A percentile compares a stretch with the other conserved stretches of the same genome.
phyloP scores from a whole-genome alignment of 2,329 filamentous ascomycete genomes.

The Aspergillus vadensis region DNA sequence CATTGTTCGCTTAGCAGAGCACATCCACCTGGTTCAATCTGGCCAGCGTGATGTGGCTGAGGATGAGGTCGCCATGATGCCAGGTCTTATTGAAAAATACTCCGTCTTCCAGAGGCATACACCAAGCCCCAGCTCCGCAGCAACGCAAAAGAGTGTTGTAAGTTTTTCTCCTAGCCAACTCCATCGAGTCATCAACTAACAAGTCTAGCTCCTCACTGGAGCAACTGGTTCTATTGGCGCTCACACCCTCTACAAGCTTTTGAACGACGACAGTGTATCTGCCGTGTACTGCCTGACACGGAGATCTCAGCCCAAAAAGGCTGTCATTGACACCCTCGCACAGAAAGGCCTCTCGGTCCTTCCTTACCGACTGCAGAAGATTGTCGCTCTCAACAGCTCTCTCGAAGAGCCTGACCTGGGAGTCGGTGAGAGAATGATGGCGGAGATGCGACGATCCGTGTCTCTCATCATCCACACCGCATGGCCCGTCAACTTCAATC shows the following conservation, averaged over 20 bases:
- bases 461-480: slow-evolving; percentile 55
- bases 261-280: slow-evolving; percentile 38
- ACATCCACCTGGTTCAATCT: slow-evolving; percentile 35
- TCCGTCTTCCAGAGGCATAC: slow-evolving; percentile 42
- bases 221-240: slow-evolving; percentile 49
- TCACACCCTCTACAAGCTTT: slow-evolving; percentile 42
- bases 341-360: slow-evolving; percentile 26
- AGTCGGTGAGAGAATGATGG: slow-evolving; percentile 39
- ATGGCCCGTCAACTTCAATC: slow-evolving; percentile 59
- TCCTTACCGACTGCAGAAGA: slow-evolving; percentile 33
- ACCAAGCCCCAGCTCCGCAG: slow-evolving; percentile 26
- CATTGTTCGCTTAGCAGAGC: slow-evolving; percentile 38
- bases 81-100: slow-evolving; percentile 50
- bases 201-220: slow-evolving; percentile 42
- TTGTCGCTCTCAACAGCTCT: slow-evolving; percentile 43
- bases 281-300: slow-evolving; percentile 44
- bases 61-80: slow-evolving; percentile 39
- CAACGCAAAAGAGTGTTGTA: slow-evolving; percentile 26
- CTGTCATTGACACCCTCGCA: slow-evolving; percentile 25
- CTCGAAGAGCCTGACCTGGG: slow-evolving; percentile 48
- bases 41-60: slow-evolving; percentile 19
- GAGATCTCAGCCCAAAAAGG: slow-evolving; percentile 22
- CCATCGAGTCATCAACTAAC: neutral
- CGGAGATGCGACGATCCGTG: slow-evolving; percentile 41
- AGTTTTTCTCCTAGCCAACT: neutral